Base-by-base conservation (phyloP, 1,284 basidiomycete species). In the Marasmius oreades region DNA sequence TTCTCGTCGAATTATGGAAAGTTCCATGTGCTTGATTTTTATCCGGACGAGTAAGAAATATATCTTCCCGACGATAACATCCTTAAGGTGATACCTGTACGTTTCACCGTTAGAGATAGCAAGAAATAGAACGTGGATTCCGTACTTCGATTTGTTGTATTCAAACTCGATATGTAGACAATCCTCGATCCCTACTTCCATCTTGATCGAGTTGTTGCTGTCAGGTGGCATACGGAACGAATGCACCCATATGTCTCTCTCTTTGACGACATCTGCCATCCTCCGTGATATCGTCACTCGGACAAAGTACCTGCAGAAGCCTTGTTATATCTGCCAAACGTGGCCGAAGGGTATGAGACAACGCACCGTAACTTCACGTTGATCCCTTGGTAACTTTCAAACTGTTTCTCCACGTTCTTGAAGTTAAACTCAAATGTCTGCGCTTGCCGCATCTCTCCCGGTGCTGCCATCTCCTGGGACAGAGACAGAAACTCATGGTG, bases 1-100 rank as follows among this genome's bases (percentile, higher is more conserved):
- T 72, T 99, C 96, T 42, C 96, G 83, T 26, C 96, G 88, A 63
- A 99, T 98, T 69, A 98, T 98, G 14, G 94, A 97, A 18, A 99
- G 81, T 69, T 99, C 97, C 95, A 98, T 98, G 67, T 99, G 95
- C 74, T 99, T 98, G 77, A 99, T 98, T 80, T 99, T 98, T 82
- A 99, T 98, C 59, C 96, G 88, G 6, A 99, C 96, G 44, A 99
- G 88, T 28, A 99, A 78, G 75, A 99, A 99, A 78, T 97, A 98
- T 69, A 99, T 98, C 78, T 98, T 98, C 72, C 96, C 96, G 12
- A 99, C 96, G 55, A 99, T 99, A 58, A 98, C 96, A 70, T 99
- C 97, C 74, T 98, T 99, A 59, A 99, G 76, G 69, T 99, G 96
- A 71, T 99, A 99, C 72, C 94, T 97, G 59, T 33, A 44, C 55